phyloP scores from a whole-genome alignment of 2,329 filamentous ascomycete genomes.

The Coniochaeta sp. region DNA sequence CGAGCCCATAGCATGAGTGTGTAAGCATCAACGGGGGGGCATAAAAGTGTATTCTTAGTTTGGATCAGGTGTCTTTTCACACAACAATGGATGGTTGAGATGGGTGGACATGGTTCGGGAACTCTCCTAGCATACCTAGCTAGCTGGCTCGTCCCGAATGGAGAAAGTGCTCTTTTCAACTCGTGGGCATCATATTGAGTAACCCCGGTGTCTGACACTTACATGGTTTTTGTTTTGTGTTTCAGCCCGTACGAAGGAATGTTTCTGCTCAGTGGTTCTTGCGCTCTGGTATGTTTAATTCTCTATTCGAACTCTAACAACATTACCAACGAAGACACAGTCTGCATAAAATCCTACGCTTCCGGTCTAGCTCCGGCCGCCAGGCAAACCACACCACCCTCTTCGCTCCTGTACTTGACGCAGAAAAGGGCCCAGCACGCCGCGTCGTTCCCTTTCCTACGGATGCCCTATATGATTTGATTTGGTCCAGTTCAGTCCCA shows the following conservation, averaged over 20 bases:
- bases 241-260: background rate
- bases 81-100: background rate
- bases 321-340: background rate
- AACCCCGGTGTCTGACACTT: too few relatives aligned
- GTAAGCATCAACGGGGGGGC: background rate
- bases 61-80: background rate
- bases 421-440: background rate
- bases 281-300: background rate
- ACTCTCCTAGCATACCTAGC: background rate
- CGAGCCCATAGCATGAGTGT: background rate
- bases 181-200: background rate
- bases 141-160: background rate
- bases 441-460: background rate
- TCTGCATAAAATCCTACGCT: background rate
- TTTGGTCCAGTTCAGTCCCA: background rate
- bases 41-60: background rate
- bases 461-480: background rate
- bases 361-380: conserved; percentile 6
- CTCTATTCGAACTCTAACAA: conserved; percentile 1
- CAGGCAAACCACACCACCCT: conserved; percentile 2
- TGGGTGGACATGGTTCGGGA: background rate
- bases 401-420: background rate
- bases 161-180: background rate
- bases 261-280: background rate
- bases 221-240: background rate